A percentile compares a stretch with the other conserved stretches of the same genome.
Evolutionary conservation across 2,329 filamentous ascomycete species (phyloP).

Genomic region (Penicillium griseofulvum): DNA sequence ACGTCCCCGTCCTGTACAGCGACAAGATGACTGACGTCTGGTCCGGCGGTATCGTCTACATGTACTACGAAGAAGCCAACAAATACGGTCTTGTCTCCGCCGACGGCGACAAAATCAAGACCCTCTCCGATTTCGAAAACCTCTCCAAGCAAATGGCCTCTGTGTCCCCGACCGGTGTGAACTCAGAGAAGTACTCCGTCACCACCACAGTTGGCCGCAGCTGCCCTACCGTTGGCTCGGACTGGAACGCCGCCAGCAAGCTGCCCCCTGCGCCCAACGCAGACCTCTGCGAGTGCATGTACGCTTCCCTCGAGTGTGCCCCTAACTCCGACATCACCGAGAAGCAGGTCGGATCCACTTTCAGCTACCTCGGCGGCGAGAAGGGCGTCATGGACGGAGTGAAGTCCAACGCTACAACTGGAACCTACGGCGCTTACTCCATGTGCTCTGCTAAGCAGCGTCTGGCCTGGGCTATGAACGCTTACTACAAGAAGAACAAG

Average conservation of each 20-base stretch:
- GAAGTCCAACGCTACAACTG: conserved; percentile 37
- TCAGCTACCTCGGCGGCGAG: conserved; percentile 52
- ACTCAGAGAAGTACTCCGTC: conserved; percentile 68
- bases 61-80: conserved; percentile 93
- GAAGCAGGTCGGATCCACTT: conserved; percentile 65
- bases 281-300: conserved; percentile 83
- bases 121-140: conserved; percentile 70
- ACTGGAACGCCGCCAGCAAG: conserved; percentile 66
- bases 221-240: conserved; percentile 65
- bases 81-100: conserved; percentile 71
- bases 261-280: conserved; percentile 82
- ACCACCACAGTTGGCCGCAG: conserved; percentile 64
- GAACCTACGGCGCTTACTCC: conserved; percentile 49
- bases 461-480: conserved; percentile 49
- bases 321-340: conserved; percentile 58
- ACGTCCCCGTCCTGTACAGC: conserved; percentile 78
- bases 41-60: conserved; percentile 97
- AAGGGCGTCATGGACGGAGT: conserved; percentile 42
- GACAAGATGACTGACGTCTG: conserved; percentile 79
- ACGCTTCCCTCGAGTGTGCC: conserved; percentile 67
- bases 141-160: conserved; percentile 69
- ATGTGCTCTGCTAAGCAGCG: conserved; percentile 47
- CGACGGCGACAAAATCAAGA: conserved; percentile 60
- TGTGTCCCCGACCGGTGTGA: conserved; percentile 64
- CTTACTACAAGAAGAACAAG: conserved; percentile 44